Conservation (phyloP, 2,329 filamentous ascomycete genomes). For the Neopestalotiopsis sp. region DNA sequence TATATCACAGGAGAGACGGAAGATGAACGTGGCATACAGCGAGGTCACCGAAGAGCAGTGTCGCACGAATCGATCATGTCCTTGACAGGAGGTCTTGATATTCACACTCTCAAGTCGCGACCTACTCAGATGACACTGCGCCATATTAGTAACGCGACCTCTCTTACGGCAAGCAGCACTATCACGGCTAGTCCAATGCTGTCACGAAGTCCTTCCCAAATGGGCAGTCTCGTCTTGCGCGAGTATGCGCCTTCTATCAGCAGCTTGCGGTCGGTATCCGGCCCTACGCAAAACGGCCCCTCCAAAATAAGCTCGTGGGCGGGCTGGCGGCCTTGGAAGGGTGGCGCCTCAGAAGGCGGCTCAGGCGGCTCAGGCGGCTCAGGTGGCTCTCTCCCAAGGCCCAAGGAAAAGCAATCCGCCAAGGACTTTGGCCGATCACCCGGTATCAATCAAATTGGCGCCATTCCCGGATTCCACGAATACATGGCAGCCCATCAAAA, state of each 20-base stretch:
- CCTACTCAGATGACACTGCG: conserved; percentile 75
- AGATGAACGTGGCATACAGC: conserved; percentile 45
- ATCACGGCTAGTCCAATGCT: conserved; percentile 65
- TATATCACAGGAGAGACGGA: conserved; percentile 28
- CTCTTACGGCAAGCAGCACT: conserved; percentile 63
- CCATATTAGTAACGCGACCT: conserved; percentile 56
- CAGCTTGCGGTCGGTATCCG: conserved; percentile 41
- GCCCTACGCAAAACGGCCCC: conserved; percentile 31
- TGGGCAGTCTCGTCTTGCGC: conserved; percentile 63
- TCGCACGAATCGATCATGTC: conserved; percentile 93
- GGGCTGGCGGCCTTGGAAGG: conserved; percentile 47
- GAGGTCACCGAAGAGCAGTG: conserved; percentile 65
- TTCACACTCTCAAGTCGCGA: conserved; percentile 78
- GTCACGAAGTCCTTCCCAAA: conserved; percentile 49
- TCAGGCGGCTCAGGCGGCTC: conserved; percentile 23
- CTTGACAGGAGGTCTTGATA: conserved; percentile 85
- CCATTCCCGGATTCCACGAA: conserved; percentile 73
- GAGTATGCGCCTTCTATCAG: conserved; percentile 42
- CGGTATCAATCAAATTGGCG: conserved; percentile 80
- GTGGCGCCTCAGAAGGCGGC: conserved; percentile 32
- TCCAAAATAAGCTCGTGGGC: conserved; percentile 48
- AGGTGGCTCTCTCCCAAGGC: conserved; percentile 39
- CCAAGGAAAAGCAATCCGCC: conserved; percentile 33
- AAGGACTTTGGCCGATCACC: conserved; percentile 56
- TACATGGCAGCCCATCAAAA: conserved; percentile 58